Evolutionary conservation across 2,329 filamentous ascomycete genomes (phyloP).

Genomic region (Paecilomyces formosus): DNA sequence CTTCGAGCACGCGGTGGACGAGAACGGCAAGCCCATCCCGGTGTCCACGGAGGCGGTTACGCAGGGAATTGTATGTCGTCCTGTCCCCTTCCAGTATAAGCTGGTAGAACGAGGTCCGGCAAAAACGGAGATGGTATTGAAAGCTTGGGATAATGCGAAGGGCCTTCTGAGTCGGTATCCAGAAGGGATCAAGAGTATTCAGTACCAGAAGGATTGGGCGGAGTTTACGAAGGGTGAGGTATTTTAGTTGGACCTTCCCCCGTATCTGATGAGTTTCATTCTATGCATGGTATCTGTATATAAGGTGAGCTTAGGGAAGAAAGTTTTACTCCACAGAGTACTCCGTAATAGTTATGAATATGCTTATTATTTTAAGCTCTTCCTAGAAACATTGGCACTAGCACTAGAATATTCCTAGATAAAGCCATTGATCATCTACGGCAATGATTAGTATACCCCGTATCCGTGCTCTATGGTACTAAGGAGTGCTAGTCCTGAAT

Average conservation of each 20-base stretch:
- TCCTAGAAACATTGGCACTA: background rate
- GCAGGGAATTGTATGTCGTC: constrained; percentile 6
- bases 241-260: background rate
- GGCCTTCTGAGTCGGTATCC: constrained; percentile 4
- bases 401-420: background rate
- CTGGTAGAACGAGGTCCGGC: background rate
- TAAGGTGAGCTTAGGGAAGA: no score
- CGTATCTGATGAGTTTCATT: background rate
- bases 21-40: constrained; percentile 4
- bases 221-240: constrained; percentile 2
- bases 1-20: constrained; percentile 11
- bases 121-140: constrained; percentile 3
- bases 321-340: no score
- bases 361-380: no score
- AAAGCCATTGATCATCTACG: no score
- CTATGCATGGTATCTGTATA: background rate
- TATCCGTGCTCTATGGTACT: background rate
- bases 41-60: constrained; percentile 5
- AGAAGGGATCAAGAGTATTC: constrained; percentile 3
- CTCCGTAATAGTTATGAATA: no score
- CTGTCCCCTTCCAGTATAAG: background rate
- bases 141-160: constrained; percentile 7
- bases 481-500: no score
- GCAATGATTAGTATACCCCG: background rate
- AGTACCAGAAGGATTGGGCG: constrained; percentile 5